Percentiles rank a stretch among this genome's conserved stretches.
Evolutionary conservation across 2,329 filamentous ascomycete genomes (phyloP).

Genomic region (Diaporthe eres): DNA sequence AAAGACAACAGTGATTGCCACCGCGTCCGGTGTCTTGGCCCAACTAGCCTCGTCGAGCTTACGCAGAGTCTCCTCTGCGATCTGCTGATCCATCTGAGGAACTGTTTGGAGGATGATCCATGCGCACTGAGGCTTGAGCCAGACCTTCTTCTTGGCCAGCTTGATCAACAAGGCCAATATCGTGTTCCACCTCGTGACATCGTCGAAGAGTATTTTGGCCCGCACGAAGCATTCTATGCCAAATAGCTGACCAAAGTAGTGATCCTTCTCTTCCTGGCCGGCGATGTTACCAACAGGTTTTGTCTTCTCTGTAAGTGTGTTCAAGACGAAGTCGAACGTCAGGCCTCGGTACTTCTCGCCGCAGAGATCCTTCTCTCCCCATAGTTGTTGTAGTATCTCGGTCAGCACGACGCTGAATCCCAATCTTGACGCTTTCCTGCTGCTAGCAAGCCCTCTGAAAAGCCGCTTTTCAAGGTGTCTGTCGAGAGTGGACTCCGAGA

Average conservation of each 20-base stretch:
- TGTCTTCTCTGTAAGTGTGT: conserved; percentile 69
- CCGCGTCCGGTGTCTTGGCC: conserved; percentile 86
- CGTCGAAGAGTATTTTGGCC: conserved; percentile 78
- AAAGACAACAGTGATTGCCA: conserved; percentile 87
- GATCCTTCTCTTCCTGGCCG: conserved; percentile 86
- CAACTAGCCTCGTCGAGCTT: conserved; percentile 75
- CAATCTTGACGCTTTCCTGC: conserved; percentile 87
- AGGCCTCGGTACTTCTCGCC: conserved; percentile 65
- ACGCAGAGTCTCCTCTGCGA: conserved; percentile 73
- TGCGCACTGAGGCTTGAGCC: conserved; percentile 90
- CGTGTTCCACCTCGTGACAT: conserved; percentile 72
- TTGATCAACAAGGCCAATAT: conserved; percentile 82
- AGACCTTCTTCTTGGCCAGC: conserved; percentile 85
- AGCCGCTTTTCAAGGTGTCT: conserved; percentile 77
- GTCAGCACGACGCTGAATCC: conserved; percentile 93
- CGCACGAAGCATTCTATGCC: conserved; percentile 89
- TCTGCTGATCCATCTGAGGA: conserved; percentile 70
- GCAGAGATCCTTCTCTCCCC: conserved; percentile 64
- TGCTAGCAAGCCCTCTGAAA: conserved; percentile 90
- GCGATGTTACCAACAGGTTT: conserved; percentile 66
- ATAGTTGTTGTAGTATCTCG: conserved; percentile 81
- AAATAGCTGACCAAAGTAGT: conserved; percentile 88
- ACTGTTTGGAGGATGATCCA: conserved; percentile 84
- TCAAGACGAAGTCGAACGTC: conserved; percentile 69
- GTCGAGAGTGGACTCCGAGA: conserved; percentile 66